Conservation (phyloP, 176 grass and related monocot genomes). For the Olyra latifolia region DNA sequence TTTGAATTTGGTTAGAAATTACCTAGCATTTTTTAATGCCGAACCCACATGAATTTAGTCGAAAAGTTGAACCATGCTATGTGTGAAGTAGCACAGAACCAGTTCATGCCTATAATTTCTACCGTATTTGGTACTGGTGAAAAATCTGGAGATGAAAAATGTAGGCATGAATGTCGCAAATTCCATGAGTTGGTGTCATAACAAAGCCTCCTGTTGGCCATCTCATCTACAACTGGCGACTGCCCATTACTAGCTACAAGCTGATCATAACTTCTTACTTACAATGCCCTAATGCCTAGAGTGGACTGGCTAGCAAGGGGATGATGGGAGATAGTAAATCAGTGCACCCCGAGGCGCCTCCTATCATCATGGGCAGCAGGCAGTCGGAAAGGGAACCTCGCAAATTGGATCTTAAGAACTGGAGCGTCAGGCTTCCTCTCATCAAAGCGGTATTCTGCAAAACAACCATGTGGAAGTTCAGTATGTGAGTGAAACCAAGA, state of each 20-base stretch:
- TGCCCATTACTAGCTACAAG: constrained; percentile 5
- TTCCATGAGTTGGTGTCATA: not conserved
- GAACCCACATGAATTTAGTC: too few relatives aligned
- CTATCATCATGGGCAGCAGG: constrained; percentile 2
- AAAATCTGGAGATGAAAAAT: not conserved
- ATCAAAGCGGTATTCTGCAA: constrained; percentile 72
- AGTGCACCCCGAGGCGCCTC: not conserved
- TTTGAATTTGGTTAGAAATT: too few relatives aligned
- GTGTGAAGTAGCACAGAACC: not conserved
- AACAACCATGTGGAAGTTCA: constrained; percentile 26
- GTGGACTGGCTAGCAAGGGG: not conserved
- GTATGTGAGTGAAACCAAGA: not conserved
- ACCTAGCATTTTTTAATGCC: too few relatives aligned
- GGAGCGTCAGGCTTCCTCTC: constrained; percentile 56
- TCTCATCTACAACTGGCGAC: not conserved
- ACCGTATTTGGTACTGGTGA: not conserved
- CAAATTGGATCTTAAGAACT: constrained; percentile 53
- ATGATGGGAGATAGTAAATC: not conserved
- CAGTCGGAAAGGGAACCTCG: constrained; percentile 73
- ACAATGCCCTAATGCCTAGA: not conserved
- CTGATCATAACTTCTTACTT: not conserved
- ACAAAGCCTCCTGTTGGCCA: not conserved
- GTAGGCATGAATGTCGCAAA: not conserved
- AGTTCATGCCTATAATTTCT: not conserved
- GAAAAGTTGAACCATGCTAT: too few relatives aligned